These are phyloP conservation scores for Colletotrichum orbiculare DNA, from an alignment of 2,329 filamentous ascomycete genomes.

Conservation along the genomic window DNA sequence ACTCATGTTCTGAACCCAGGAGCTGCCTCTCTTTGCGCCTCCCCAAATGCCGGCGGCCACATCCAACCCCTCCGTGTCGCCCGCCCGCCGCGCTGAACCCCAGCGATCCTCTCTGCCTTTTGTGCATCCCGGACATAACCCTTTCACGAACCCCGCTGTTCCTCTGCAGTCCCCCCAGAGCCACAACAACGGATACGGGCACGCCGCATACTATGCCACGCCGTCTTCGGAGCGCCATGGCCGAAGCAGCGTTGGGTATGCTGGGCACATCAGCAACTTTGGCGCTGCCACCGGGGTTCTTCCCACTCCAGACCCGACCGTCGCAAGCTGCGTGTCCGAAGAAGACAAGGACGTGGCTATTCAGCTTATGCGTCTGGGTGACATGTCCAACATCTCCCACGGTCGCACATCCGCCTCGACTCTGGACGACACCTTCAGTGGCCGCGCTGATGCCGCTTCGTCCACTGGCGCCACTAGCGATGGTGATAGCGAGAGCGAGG, in stretches of 20 bases:
- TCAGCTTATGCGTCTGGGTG: constrained; percentile 94
- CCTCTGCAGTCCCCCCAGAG: constrained; percentile 87
- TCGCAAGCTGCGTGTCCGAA: constrained; percentile 96
- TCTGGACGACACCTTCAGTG: constrained; percentile 92
- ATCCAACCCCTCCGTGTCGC: constrained; percentile 98
- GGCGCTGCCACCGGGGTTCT: constrained; percentile 67
- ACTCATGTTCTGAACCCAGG: constrained; percentile 66
- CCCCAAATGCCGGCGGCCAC: constrained; percentile 92
- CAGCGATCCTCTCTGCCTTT: constrained; percentile 80
- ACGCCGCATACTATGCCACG: constrained; percentile 70
- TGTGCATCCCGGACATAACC: constrained; percentile 79
- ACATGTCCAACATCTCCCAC: constrained; percentile 92
- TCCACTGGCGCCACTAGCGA: constrained; percentile 89
- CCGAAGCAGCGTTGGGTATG: constrained; percentile 71
- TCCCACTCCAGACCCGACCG: constrained; percentile 95
- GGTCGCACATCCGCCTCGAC: constrained; percentile 94
- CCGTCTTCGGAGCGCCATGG: constrained; percentile 73
- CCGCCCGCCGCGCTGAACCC: constrained; percentile 82
- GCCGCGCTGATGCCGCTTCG: constrained; percentile 84
- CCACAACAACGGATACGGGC: constrained; percentile 67
- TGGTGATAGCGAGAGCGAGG: constrained; percentile 74
- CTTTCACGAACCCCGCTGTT: constrained; percentile 77
- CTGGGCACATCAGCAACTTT: constrained; percentile 42
- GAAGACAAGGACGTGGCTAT: constrained; percentile 94
- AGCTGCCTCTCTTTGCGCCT: constrained; percentile 93